phyloP scores from a whole-genome alignment of 441 rosid species.

The Gossypium davidsonii region DNA sequence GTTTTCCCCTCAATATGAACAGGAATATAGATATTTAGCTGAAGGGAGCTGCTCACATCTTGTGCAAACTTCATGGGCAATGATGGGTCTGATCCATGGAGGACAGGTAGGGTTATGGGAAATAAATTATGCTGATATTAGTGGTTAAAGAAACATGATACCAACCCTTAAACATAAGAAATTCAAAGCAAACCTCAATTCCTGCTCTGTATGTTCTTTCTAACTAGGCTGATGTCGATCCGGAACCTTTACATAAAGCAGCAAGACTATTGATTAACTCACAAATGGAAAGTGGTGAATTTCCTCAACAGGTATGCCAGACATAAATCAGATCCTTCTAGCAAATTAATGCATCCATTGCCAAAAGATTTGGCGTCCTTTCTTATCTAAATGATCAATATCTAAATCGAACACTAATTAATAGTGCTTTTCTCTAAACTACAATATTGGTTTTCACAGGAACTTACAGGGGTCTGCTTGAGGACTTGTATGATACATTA shows the following conservation, averaged over 20 bases:
- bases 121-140: background rate
- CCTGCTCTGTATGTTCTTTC: background rate
- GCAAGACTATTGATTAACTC: slow-evolving; percentile 17
- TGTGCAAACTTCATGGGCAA: slow-evolving; percentile 41
- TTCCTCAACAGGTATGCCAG: slow-evolving; percentile 8
- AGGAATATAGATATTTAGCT: slow-evolving; percentile 30
- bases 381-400: background rate
- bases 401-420: background rate
- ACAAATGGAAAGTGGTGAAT: slow-evolving; percentile 10
- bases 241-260: slow-evolving; percentile 6
- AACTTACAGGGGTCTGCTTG: slow-evolving; percentile 8
- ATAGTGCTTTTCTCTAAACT: background rate
- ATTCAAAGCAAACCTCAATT: background rate
- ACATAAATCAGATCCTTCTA: background rate
- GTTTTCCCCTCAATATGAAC: slow-evolving; percentile 4
- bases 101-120: slow-evolving; percentile 26
- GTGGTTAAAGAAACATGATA: background rate
- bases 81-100: slow-evolving; percentile 29
- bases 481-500: slow-evolving; percentile 10
- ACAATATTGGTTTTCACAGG: background rate
- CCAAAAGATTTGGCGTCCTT: background rate
- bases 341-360: background rate
- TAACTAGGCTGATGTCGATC: slow-evolving; percentile 7
- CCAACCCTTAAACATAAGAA: background rate
- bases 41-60: slow-evolving; percentile 26